Evolutionary conservation across 768 basidiomycete genomes (phyloP), one percentile per base, ranked within the genome.

Genomic region (Trametes gibbosa): DNA sequence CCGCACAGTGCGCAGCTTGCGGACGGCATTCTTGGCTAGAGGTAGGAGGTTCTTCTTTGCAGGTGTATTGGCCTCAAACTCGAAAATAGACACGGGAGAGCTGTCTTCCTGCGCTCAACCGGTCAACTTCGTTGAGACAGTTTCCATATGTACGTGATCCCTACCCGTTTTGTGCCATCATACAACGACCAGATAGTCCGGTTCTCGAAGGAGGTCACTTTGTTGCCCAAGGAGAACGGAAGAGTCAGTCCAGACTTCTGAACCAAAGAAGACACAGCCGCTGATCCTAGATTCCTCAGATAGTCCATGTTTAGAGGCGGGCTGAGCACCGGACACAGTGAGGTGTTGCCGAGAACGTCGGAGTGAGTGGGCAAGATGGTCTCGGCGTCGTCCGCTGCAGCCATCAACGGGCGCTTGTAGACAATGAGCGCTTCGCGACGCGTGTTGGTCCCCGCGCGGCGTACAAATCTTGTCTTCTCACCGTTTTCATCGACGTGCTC

Each of bases 181-280:
- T 93, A 89, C 8, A 98, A 76, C 27, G 79, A 86, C 85, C 94
- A 99, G 35, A 95, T 84, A 1, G 84, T 82, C 57, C 84, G 73
- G n/a, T 72, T 73, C n/a, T 83, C 91, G 56, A 84, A 79, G 21
- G 84, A 81, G 5, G 80, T 71, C 47, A 92, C 82, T 63, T 89
- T 89, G 27, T 79, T 69, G 35, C 94, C 95, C 5, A 97, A 81
- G 3, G 86, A 82, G 69, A 96, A 98, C 0, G 95, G 95, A 23
- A 95, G 79, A 63, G 89, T 89, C 14, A 98, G 80, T 24, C 95
- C 95, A 8, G 95, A 95, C 68, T 95, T 96, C 67, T 92, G 89
- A 2, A 98, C 91, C n/a, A 97, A 81, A 8, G 87, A 85, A 40
- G 90, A 94, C 43, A 91, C 94, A 7, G 94, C 94, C 45, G 85